These are phyloP conservation scores for Cucurbita pepo DNA, from an alignment of 306 rosid species.

Conservation along the genomic window DNA sequence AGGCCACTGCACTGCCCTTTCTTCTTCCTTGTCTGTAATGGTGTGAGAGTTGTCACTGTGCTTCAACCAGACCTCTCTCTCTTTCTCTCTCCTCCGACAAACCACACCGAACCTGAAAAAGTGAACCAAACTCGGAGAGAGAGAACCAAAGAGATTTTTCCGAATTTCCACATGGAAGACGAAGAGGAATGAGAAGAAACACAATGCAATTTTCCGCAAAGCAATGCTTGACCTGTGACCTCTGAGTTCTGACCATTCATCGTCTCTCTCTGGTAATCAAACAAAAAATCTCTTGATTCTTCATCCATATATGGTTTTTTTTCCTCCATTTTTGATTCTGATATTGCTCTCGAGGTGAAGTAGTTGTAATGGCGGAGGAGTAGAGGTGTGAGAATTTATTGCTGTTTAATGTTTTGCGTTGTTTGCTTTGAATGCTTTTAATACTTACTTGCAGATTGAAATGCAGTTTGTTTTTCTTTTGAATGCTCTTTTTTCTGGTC, in stretches of 20 bases:
- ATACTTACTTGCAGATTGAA: not conserved
- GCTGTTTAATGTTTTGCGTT: not conserved
- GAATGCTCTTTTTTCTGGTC: not conserved
- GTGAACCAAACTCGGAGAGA: not conserved
- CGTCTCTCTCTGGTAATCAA: not conserved
- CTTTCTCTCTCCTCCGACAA: slow-evolving; percentile 1
- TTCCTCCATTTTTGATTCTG: not conserved
- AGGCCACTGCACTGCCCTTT: not conserved
- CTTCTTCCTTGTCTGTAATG: slow-evolving; percentile 1
- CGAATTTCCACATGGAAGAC: not conserved
- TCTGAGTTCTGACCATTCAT: not conserved
- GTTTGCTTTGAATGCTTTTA: not conserved
- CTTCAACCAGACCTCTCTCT: not conserved
- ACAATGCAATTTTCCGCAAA: not conserved
- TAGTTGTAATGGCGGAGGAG: not conserved
- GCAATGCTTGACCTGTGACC: not conserved
- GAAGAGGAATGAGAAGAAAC: not conserved
- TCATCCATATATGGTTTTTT: not conserved
- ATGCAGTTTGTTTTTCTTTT: not conserved
- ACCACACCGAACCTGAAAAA: slow-evolving; percentile 3
- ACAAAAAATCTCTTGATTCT: not conserved
- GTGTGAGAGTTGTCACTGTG: not conserved
- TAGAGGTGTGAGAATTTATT: not conserved
- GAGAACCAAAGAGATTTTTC: not conserved
- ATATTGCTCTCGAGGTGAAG: not conserved